These are phyloP conservation scores for Delonix regia DNA, from an alignment of 306 rosid species.

Conservation along the genomic window DNA sequence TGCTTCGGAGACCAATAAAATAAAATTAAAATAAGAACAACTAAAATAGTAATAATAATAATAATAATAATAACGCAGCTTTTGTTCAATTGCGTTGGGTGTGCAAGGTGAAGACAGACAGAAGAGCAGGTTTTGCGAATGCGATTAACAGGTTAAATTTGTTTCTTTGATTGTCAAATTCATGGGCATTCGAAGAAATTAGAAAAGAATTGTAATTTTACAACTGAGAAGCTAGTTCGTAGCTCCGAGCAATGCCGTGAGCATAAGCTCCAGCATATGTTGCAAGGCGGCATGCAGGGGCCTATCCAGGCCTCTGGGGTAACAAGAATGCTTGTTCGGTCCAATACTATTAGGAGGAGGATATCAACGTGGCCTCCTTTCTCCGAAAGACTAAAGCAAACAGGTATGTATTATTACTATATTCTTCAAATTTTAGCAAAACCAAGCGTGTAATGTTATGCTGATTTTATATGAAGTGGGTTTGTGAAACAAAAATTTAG, in stretches of 20 bases:
- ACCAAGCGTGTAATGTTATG: background rate
- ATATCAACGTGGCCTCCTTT: conserved; percentile 63
- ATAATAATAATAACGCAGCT: too few relatives aligned
- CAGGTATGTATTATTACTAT: conserved; percentile 48
- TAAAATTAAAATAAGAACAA: too few relatives aligned
- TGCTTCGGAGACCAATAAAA: too few relatives aligned
- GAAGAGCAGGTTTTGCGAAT: background rate
- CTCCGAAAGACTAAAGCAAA: conserved; percentile 75
- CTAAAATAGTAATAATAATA: too few relatives aligned
- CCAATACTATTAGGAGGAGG: conserved; percentile 49
- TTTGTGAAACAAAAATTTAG: background rate
- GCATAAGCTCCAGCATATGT: background rate
- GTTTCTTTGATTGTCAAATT: background rate
- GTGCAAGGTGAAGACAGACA: background rate
- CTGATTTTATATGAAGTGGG: background rate
- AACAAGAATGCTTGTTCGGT: conserved; percentile 42
- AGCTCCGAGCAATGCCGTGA: background rate
- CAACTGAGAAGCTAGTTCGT: background rate
- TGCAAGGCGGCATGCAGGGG: background rate
- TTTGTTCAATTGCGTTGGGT: too few relatives aligned
- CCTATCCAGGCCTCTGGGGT: background rate
- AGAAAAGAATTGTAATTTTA: background rate
- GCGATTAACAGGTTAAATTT: background rate
- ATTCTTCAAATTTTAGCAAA: background rate
- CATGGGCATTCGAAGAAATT: background rate